Evolutionary conservation across 352 stramenopile genomes (phyloP).

Genomic region (Globisporangium cystogenes): DNA sequence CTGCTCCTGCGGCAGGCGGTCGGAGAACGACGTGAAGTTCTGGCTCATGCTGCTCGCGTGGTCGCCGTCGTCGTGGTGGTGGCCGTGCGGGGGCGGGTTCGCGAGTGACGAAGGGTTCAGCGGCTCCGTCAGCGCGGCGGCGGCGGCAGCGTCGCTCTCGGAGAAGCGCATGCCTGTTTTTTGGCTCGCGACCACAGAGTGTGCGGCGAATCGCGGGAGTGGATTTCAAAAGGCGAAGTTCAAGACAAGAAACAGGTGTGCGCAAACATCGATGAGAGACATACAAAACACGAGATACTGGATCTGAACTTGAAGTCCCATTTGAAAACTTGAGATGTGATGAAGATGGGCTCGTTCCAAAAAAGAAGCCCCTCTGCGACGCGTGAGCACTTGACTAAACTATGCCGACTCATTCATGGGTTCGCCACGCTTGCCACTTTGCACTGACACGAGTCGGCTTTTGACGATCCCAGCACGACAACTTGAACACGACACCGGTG

Average conservation of each 20-base stretch:
- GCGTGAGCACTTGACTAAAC: neutral
- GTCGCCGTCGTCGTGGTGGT: neutral
- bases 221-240: no score
- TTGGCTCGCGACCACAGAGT: conserved; percentile 1
- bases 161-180: conserved; percentile 1
- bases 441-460: no score
- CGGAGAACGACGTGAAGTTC: conserved; percentile 12
- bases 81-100: neutral
- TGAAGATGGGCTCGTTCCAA: no score
- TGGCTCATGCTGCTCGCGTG: conserved; percentile 14
- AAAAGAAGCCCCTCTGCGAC: neutral
- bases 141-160: neutral
- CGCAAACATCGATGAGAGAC: neutral
- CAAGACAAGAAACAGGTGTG: no score
- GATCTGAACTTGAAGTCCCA: neutral
- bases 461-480: neutral
- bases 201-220: no score
- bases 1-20: conserved; percentile 16
- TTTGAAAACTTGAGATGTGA: neutral
- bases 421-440: neutral
- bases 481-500: no score
- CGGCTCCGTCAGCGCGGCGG: conserved; percentile 10
- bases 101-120: conserved; percentile 15
- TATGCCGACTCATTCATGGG: neutral
- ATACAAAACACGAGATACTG: neutral